Evolutionary conservation across 2,329 filamentous ascomycete species (phyloP), one percentile per base, ranked within the genome.

Genomic region (Penicillium sclerotigenum): DNA sequence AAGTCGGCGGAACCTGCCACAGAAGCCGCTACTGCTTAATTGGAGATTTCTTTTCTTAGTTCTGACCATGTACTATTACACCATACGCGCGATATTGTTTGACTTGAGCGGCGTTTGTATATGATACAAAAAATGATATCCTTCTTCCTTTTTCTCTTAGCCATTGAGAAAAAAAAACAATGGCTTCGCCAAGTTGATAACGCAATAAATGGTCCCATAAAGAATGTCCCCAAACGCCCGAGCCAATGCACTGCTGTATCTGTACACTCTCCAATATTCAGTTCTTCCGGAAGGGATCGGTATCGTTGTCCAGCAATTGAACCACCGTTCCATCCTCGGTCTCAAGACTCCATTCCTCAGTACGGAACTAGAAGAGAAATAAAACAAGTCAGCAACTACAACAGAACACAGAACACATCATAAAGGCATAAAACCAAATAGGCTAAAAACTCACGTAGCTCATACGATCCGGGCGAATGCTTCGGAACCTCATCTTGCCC

Each of bases 301-400:
- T 79, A 5, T 82, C 84, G 64, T 89, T 79, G 1, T 82, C 84
- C 60, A 97, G 80, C 72, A 99, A 75, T 69, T 95, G 87, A 62
- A 97, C 82, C 62, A 87, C 84, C 49, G 79, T 79, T 40, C 84
- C 84, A 67, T 85, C 83, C 59, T 82, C 80, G 59, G 84, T 85
- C 71, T 87, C 85, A 66, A 99, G 77, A 70, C 87, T 94, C 92
- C 93, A 99, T 79, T 92, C 89, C 55, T 87, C 83, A 34, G 94
- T 99, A 77, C 91, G 87, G 74, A 96, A 97, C 79, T 87, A 65
- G 36, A 56, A 57, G 36, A 47, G 50, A 54, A 41, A 22, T 1
- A 33, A 22, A 62, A 42, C 16, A 20, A 28, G 51, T 49, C 40
- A 58, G 43, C 41, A 47, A 47, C 16, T 2, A 7, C 1, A n/a